These are phyloP conservation scores for Hypoxylon intermedium DNA, from an alignment of 495 filamentous ascomycete species.

Conservation along the genomic window DNA sequence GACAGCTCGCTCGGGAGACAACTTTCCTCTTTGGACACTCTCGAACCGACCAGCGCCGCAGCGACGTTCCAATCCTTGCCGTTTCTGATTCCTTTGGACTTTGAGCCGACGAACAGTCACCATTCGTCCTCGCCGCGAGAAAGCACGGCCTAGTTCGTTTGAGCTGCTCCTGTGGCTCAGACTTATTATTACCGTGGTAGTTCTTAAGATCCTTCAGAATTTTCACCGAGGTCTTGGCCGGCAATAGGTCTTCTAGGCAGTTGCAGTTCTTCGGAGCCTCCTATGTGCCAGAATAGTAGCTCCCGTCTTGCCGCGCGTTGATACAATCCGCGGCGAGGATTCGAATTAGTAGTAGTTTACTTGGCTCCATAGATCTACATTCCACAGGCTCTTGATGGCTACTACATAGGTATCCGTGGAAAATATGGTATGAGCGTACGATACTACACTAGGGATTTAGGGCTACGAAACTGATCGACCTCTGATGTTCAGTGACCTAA, in stretches of 20 bases:
- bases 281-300: background rate
- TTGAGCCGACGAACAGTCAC: background rate
- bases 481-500: no score
- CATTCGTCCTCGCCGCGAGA: background rate
- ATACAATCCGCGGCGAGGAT: no score
- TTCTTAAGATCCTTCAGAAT: background rate
- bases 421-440: no score
- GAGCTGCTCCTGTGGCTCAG: background rate
- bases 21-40: background rate
- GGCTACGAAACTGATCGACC: no score
- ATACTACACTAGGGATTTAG: no score
- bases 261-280: no score
- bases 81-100: background rate
- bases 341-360: no score
- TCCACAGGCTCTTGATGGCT: no score
- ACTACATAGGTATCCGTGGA: no score
- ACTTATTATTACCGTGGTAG: background rate
- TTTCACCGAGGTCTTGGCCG: background rate
- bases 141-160: slow-evolving; percentile 3
- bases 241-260: background rate
- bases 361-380: no score
- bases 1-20: background rate
- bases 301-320: background rate
- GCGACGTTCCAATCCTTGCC: background rate
- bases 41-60: background rate